Evolutionary conservation across 805 yeast genomes (phyloP).

Genomic region (Saccharomycodes ludwigii): DNA sequence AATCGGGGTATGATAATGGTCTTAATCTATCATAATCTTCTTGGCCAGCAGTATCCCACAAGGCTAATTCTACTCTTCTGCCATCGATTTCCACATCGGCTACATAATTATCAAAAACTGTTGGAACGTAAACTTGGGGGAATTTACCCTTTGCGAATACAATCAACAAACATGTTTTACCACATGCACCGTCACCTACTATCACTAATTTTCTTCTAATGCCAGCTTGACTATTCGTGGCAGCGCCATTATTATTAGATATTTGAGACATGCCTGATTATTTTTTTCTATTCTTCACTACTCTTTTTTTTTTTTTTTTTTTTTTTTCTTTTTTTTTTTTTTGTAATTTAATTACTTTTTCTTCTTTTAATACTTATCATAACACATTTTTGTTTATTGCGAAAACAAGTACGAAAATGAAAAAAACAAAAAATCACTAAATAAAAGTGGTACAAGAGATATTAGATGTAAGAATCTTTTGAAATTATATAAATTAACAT

Average conservation of each 20-base stretch:
- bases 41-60: constrained; percentile 99
- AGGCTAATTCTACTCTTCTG: constrained; percentile 82
- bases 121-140: constrained; percentile 91
- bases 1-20: constrained; percentile 85
- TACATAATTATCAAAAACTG: constrained; percentile 94
- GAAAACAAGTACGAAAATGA: too few relatives aligned
- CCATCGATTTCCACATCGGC: constrained; percentile 92
- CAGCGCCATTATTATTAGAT: constrained; percentile 19
- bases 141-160: constrained; percentile 78
- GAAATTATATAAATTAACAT: too few relatives aligned
- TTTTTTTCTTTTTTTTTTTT: too few relatives aligned
- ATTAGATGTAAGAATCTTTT: too few relatives aligned
- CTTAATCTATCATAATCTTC: constrained; percentile 93
- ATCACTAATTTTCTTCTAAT: constrained; percentile 75
- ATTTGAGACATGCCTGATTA: constrained; percentile 18
- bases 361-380: too few relatives aligned
- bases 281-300: neutral
- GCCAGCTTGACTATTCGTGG: too few relatives aligned
- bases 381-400: too few relatives aligned
- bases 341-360: too few relatives aligned
- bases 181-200: constrained; percentile 97
- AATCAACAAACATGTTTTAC: constrained; percentile 85
- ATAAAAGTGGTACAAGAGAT: too few relatives aligned
- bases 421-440: too few relatives aligned
- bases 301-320: too few relatives aligned